A percentile compares a stretch with the other conserved stretches of the same genome.
These are phyloP conservation scores for Solanum verrucosum DNA, from an alignment of 257 asterid species.

Conservation along the genomic window DNA sequence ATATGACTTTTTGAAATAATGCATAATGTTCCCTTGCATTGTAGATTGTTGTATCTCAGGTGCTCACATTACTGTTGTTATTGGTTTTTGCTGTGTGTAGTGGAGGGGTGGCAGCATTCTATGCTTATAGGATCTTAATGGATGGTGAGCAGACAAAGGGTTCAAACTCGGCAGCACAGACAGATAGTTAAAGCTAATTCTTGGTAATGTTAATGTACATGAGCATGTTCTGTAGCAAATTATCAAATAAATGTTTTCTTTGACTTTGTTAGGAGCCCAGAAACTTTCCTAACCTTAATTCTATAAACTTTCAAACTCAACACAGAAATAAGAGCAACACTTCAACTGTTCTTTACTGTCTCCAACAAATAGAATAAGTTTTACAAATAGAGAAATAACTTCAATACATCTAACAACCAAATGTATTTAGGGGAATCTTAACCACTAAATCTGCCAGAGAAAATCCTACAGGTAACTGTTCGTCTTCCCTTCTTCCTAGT, in stretches of 20 bases:
- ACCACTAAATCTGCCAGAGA: background rate
- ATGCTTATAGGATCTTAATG: constrained; percentile 51
- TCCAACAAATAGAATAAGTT: background rate
- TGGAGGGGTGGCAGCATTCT: constrained; percentile 77
- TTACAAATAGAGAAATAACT: background rate
- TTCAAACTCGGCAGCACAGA: constrained; percentile 22
- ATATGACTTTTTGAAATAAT: background rate
- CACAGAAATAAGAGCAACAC: background rate
- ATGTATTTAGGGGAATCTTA: background rate
- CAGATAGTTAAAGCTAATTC: constrained; percentile 25
- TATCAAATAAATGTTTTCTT: background rate
- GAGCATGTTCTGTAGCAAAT: background rate
- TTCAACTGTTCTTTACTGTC: background rate
- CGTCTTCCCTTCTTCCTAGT: background rate
- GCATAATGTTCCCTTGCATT: background rate
- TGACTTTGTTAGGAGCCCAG: background rate
- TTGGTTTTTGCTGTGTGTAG: constrained; percentile 34
- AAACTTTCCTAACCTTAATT: background rate
- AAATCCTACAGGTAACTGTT: background rate
- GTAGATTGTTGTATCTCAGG: background rate
- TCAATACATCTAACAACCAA: background rate
- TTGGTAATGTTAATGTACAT: background rate
- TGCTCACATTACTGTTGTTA: background rate
- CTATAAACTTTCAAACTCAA: background rate
- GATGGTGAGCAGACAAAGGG: constrained; percentile 47